phyloP scores from a whole-genome alignment of 176 grass and related monocot species.

The bread wheat (Triticum aestivum) region DNA sequence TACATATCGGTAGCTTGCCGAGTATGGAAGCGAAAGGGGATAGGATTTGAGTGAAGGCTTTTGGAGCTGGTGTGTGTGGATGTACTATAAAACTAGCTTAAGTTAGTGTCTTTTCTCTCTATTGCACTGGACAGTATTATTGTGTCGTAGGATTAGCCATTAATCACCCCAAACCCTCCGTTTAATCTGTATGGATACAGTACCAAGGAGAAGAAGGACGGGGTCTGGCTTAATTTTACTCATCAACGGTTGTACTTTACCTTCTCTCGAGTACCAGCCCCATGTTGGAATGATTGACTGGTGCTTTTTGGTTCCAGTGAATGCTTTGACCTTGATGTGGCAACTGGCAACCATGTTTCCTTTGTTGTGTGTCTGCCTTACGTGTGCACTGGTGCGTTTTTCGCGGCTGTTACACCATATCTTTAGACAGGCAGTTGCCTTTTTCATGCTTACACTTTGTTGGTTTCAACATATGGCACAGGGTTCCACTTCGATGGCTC shows the following conservation, averaged over 20 bases:
- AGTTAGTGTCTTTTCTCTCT: constrained; percentile 43
- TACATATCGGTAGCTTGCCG: constrained; percentile 57
- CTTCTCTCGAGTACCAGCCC: background rate
- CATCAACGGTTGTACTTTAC: background rate
- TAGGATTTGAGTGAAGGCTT: constrained; percentile 55
- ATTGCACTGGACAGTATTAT: constrained; percentile 14
- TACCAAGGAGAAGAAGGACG: constrained; percentile 14
- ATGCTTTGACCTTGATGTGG: background rate
- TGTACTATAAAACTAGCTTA: constrained; percentile 77
- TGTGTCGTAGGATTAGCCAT: constrained; percentile 43
- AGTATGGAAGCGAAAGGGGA: constrained; percentile 49
- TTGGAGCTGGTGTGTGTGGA: constrained; percentile 42
- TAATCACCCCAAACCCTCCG: constrained; percentile 12
- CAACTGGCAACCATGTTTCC: background rate
- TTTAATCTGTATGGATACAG: constrained; percentile 35
- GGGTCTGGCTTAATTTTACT: constrained; percentile 14
- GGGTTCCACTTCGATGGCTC: background rate
- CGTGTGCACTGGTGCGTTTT: background rate
- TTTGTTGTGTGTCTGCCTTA: background rate
- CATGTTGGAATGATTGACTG: background rate
- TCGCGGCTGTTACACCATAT: background rate
- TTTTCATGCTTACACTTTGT: background rate
- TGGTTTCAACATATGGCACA: no score
- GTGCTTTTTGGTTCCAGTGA: background rate
- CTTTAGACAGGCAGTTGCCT: background rate